Evolutionary conservation across 2,329 filamentous ascomycete genomes (phyloP).

Genomic region (Talaromyces sp.): DNA sequence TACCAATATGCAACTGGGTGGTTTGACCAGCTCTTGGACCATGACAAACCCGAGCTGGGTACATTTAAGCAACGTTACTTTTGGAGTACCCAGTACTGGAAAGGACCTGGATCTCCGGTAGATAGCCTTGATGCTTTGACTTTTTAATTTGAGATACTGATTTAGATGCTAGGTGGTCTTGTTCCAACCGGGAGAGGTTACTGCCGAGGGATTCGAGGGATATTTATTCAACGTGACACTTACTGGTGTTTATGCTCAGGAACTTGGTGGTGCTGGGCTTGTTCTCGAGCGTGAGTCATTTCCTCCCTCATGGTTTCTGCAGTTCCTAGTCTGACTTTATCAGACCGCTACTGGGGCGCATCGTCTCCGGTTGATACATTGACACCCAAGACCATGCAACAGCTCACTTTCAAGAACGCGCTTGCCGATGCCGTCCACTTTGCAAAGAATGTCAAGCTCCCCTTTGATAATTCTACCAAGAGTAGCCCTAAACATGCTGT

Average conservation of each 20-base stretch:
- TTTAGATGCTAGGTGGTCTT: constrained; percentile 43
- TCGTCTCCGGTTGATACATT: constrained; percentile 54
- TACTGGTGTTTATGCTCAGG: constrained; percentile 53
- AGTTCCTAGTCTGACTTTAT: neutral
- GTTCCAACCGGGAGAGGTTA: constrained; percentile 55
- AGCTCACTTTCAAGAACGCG: constrained; percentile 55
- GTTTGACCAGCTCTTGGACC: constrained; percentile 61
- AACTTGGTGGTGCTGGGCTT: constrained; percentile 55
- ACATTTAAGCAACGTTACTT: constrained; percentile 57
- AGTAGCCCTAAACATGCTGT: constrained; percentile 17
- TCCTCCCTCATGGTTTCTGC: neutral
- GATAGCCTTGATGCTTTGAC: constrained; percentile 6
- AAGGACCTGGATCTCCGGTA: constrained; percentile 56
- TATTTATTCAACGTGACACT: constrained; percentile 54
- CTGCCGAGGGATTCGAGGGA: constrained; percentile 47
- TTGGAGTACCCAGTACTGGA: constrained; percentile 54
- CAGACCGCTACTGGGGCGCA: constrained; percentile 59
- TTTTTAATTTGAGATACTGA: neutral
- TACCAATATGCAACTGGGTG: constrained; percentile 27
- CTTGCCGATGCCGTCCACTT: constrained; percentile 57
- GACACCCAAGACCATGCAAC: constrained; percentile 54
- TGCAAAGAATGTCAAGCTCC: constrained; percentile 53
- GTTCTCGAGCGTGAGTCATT: constrained; percentile 53
- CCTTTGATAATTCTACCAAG: constrained; percentile 47
- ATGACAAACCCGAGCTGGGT: constrained; percentile 55